Evolutionary conservation across 352 stramenopile species (phyloP), one percentile per base, ranked within the genome.

Genomic region (Pythium dissotocum): DNA sequence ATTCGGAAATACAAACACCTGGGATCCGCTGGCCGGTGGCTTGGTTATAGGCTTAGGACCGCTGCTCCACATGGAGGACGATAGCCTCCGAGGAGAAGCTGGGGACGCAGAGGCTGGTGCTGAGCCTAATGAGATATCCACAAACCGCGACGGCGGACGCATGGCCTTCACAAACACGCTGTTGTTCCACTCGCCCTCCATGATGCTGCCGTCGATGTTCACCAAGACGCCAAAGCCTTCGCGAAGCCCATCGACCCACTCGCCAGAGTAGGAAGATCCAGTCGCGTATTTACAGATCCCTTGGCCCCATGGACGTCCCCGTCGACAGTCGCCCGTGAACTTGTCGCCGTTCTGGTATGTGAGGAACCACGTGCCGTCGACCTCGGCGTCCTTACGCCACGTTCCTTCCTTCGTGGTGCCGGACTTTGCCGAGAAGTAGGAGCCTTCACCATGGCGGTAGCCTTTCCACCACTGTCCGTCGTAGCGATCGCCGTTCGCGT

Each of bases 221-320:
- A 90, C 71, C 61, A 82, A 90, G 18, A 89, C 73, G 14, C 92
- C 90, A 18, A 78, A 73, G 3, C 91, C 93, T 71, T 97, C 83
- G 54, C 89, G 79, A 18, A 91, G 67, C 3, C 88, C 90, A 51
- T 97, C 78, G 6, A 89, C 63, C 82, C 83, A 98, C 9, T 73
- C 63, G 0, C 96, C 96, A 2, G 84, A 92, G 67, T 98, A 98
- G 13, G 96, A 83, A 59, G 93, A 87, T 10, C 94, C 93, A 57
- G 97, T 97, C 26, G 85, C 74, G 33, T 97, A 97, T 59, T 97
- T 94, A 58, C 93, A 96, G 0, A 90, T 91, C 1, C 96, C 96
- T 61, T 88, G 74, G 10, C 85, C 85, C 82, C 82, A 90, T 28
- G 85, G 80, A 9, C 78, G 73, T 0, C 83, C 82, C n/a, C 79